Evolutionary conservation across 441 rosid species (phyloP), one percentile per base, ranked within the genome.

Genomic region (Jatropha multifida): DNA sequence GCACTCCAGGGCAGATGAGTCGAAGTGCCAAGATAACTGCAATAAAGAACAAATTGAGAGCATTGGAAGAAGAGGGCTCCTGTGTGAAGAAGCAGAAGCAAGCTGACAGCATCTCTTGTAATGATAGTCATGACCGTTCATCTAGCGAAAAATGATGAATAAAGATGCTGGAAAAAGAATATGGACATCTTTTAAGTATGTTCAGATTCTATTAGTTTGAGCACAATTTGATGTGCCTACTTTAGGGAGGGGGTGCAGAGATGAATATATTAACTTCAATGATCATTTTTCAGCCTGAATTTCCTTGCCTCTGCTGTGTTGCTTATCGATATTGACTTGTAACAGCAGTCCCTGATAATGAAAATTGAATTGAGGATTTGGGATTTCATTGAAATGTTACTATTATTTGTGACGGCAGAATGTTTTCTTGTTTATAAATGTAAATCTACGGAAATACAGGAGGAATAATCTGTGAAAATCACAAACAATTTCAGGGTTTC

Each of bases 11-110:
- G 63, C 92, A 87, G 80, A 82, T 81, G 84, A 92, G 82, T 74
- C 88, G 89, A 66, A 85, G 83, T 9, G 94, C 89, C 18, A 92
- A 91, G 84, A 89, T 92, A 68, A 85, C 97, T 55, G 97, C 95
- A 20, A 91, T 92, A 65, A 94, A 90, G 89, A 92, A 83, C 86
- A 94, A 94, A 80, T 81, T 94, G 85, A 91, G 88, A 85, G 78
- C 90, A 64, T 82, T 94, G 86, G 98, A 90, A 68, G 94, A 89
- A 48, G 89, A 86, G 81, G 82, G 76, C 64, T 70, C 84, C 10
- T 64, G 84, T 42, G 67, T 74, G 37, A 94, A 94, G 90, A 94
- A 86, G 87, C 97, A 75, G 78, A 94, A 88, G 80, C 85, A 69
- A 68, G 80, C 62, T 62, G 78, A 70, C 26, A 20, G 55, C 69